These are phyloP conservation scores for Trichoderma sp. DNA, from an alignment of 2,329 filamentous ascomycete species.

Conservation along the genomic window DNA sequence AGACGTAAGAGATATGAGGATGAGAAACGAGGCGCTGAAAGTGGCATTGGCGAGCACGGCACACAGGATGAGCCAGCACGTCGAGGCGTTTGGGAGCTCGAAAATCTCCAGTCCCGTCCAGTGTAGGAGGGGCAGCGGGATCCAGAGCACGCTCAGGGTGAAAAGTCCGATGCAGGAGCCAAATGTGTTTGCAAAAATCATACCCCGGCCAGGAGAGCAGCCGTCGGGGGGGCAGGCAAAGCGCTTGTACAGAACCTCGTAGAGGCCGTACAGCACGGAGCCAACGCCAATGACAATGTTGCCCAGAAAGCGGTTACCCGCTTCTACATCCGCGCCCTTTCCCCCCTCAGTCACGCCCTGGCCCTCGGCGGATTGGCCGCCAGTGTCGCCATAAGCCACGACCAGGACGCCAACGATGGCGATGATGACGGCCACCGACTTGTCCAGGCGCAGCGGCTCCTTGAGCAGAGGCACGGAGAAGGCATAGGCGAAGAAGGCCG, in stretches of 20 bases:
- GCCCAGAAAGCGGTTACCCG: slow-evolving; percentile 73
- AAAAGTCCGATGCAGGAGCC: slow-evolving; percentile 85
- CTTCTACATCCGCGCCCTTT: slow-evolving; percentile 53
- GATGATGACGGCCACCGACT: slow-evolving; percentile 82
- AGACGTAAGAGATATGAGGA: slow-evolving; percentile 89
- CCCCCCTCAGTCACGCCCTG: slow-evolving; percentile 45
- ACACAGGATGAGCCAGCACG: slow-evolving; percentile 77
- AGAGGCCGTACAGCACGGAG: slow-evolving; percentile 91
- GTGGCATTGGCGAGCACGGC: slow-evolving; percentile 85
- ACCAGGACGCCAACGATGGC: slow-evolving; percentile 89
- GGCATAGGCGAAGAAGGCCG: slow-evolving; percentile 96
- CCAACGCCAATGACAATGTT: slow-evolving; percentile 92
- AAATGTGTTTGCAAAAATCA: slow-evolving; percentile 94
- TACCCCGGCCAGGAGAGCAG: slow-evolving; percentile 80
- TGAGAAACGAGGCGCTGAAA: slow-evolving; percentile 91
- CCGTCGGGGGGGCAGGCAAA: slow-evolving; percentile 92
- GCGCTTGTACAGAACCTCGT: slow-evolving; percentile 96
- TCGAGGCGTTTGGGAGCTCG: slow-evolving; percentile 75
- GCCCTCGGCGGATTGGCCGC: slow-evolving; percentile 36
- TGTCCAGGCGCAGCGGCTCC: slow-evolving; percentile 81
- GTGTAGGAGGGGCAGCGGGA: slow-evolving; percentile 86
- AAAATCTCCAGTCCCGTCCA: slow-evolving; percentile 78
- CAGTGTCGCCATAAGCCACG: slow-evolving; percentile 88
- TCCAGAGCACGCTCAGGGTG: slow-evolving; percentile 86
- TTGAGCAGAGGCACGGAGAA: slow-evolving; percentile 90